phyloP scores from a whole-genome alignment of 108 stramenopile genomes.

The Cyclotella sp. region DNA sequence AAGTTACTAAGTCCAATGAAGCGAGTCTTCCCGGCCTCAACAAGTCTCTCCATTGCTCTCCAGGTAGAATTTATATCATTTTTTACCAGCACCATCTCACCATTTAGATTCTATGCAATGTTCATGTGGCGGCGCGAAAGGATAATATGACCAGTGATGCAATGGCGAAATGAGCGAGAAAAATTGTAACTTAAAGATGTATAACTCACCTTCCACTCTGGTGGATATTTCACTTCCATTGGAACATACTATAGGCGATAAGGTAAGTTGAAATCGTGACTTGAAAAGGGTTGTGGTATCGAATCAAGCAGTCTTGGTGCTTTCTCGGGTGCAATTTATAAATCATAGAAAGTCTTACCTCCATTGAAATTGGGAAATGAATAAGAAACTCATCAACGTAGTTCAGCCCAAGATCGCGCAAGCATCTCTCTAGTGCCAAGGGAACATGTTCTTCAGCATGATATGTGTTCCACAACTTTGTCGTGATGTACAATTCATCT shows the following conservation, averaged over 20 bases:
- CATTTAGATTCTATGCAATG: constrained; percentile 62
- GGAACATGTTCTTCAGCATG: constrained; percentile 88
- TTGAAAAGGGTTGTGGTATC: not conserved
- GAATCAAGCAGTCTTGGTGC: too few species aligned
- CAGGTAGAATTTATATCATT: constrained; percentile 87
- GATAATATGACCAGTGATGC: not conserved
- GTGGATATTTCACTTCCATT: constrained; percentile 90
- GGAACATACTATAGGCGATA: constrained; percentile 65
- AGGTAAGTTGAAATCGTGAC: not conserved
- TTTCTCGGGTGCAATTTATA: not conserved
- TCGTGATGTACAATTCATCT: constrained; percentile 87
- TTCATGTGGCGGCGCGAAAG: not conserved
- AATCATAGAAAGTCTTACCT: constrained; percentile 30
- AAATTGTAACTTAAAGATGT: not conserved
- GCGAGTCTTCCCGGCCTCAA: constrained; percentile 49
- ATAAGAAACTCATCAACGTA: constrained; percentile 95
- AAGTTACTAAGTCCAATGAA: constrained; percentile 92
- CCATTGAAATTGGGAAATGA: constrained; percentile 94
- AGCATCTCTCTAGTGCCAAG: constrained; percentile 64
- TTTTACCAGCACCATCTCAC: constrained; percentile 79
- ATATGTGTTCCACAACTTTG: constrained; percentile 96
- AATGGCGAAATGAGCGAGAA: not conserved
- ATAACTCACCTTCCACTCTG: constrained; percentile 81
- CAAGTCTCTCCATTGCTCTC: constrained; percentile 85
- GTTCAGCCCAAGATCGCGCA: constrained; percentile 83